Conservation (phyloP, 305 asterid species). For the Fraxinus angustifolia region DNA sequence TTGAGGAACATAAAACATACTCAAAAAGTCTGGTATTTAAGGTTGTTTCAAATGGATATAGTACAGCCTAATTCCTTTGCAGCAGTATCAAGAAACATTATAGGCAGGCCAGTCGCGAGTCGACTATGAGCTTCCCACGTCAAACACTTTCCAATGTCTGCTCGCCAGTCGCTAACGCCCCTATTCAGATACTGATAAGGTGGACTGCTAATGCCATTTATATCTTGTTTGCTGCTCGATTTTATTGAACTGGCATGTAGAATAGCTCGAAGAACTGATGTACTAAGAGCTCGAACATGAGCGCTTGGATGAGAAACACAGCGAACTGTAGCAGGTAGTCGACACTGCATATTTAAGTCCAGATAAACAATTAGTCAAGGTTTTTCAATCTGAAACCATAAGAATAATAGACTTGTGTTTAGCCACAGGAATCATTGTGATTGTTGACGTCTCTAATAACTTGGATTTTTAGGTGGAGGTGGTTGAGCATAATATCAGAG, state of each 20-base stretch:
- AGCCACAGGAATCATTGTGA: neutral
- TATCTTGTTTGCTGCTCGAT: slow-evolving; percentile 37
- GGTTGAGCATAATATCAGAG: neutral
- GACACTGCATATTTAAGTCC: slow-evolving; percentile 50
- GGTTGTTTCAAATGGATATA: slow-evolving; percentile 43
- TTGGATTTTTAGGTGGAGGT: neutral
- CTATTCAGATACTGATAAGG: slow-evolving; percentile 47
- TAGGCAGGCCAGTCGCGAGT: slow-evolving; percentile 66
- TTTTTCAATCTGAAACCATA: neutral
- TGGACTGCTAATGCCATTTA: slow-evolving; percentile 39
- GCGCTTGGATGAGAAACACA: slow-evolving; percentile 91
- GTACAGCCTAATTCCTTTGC: slow-evolving; percentile 86
- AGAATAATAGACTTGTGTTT: neutral
- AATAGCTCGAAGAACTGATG: slow-evolving; percentile 86
- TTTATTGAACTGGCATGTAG: slow-evolving; percentile 50
- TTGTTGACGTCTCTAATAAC: neutral
- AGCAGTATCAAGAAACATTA: slow-evolving; percentile 60
- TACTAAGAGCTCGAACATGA: slow-evolving; percentile 92
- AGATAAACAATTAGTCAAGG: neutral
- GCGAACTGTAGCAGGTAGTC: slow-evolving; percentile 75
- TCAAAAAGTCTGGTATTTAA: neutral
- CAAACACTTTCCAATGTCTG: slow-evolving; percentile 72
- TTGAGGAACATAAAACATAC: neutral
- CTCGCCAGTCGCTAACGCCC: slow-evolving; percentile 57
- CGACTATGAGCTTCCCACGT: slow-evolving; percentile 94